Evolutionary conservation across 2,329 filamentous ascomycete species (phyloP), one percentile per base, ranked within the genome.

Genomic region (Ophiobolus disseminans): DNA sequence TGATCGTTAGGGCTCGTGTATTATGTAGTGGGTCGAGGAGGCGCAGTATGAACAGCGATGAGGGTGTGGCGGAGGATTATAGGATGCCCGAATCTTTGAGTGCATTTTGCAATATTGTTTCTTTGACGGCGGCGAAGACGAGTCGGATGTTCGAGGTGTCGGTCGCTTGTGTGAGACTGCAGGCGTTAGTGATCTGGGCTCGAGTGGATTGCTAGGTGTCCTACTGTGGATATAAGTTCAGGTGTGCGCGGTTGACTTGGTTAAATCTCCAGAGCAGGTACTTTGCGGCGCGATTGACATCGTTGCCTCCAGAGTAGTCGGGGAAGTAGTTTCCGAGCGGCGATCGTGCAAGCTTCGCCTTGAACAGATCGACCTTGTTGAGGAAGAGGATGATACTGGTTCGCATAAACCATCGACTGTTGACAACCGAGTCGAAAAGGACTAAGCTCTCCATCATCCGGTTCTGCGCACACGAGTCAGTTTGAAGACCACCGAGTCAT

Each of bases 391-490:
- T 97, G 70, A 99, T 99, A 70, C 92, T 97, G 10, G 94, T 99
- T 63, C 94, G 83, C 89, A 97, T 96, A 76, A 99, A 99, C 94
- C 94, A 99, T 63, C 94, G 83, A 23, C 94, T 97, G 76, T 99
- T 99, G 62, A 99, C 94, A 4, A 99, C 94, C 1, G 93, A 97
- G 75, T 99, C 94, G 72, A 99, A 99, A 4, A 99, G 82, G 13
- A 97, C 85, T 42, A 99, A 76, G 69, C 91, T 96, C 75, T 99
- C 94, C 91, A 97, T 96, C 94, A 99, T 99, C 55, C 94, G 94
- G 73, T 99, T 99, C 91, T 96, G 62, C 32, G 37, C 46, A 31
- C 30, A 28, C 53, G 55, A 55, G 60, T 74, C 60, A 64, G 68
- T 55, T 42, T 34, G 32, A 31, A 11, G 22, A 45, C 19, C 16